Percentiles rank a stretch among this genome's conserved stretches.
Evolutionary conservation across 2,329 filamentous ascomycete species (phyloP).

Genomic region (Hortaea sp.): DNA sequence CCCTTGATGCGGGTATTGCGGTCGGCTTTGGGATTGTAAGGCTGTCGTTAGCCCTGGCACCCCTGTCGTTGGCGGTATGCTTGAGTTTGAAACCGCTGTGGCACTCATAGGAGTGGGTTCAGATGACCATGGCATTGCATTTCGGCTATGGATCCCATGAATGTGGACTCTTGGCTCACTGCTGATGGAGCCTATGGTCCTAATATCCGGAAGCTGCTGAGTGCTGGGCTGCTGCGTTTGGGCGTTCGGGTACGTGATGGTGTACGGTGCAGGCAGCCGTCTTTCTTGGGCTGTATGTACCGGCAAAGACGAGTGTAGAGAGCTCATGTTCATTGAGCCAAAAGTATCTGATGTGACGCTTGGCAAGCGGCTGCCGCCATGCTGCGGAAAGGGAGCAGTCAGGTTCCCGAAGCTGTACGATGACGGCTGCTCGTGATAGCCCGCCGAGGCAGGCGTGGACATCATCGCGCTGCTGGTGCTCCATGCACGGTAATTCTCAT

Average conservation of each 20-base stretch:
- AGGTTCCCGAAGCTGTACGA: slow-evolving; percentile 20
- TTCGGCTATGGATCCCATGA: slow-evolving; percentile 20
- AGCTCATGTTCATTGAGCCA: slow-evolving; percentile 25
- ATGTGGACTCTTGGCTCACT: slow-evolving; percentile 13
- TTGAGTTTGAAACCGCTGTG: not conserved
- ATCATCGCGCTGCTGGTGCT: slow-evolving; percentile 13
- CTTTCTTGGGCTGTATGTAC: slow-evolving; percentile 21
- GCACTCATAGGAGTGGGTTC: slow-evolving; percentile 2
- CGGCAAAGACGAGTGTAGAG: slow-evolving; percentile 24
- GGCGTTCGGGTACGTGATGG: slow-evolving; percentile 7
- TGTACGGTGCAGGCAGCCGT: slow-evolving; percentile 21
- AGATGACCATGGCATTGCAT: slow-evolving; percentile 20
- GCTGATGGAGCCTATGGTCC: slow-evolving; percentile 14
- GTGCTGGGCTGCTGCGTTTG: slow-evolving; percentile 8
- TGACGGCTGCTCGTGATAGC: slow-evolving; percentile 12
- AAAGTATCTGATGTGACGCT: slow-evolving; percentile 18
- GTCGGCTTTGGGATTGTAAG: not conserved
- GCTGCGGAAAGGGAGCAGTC: slow-evolving; percentile 11
- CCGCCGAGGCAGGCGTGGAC: slow-evolving; percentile 14
- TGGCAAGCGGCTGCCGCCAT: slow-evolving; percentile 13
- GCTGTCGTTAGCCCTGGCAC: not conserved
- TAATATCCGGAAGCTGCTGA: slow-evolving; percentile 9
- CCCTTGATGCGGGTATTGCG: not conserved
- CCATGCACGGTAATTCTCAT: slow-evolving; percentile 20
- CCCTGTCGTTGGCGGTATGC: not conserved